A percentile compares a stretch with the other conserved stretches of the same genome.
These are phyloP conservation scores for Nigrospora oryzae DNA, from an alignment of 2,329 filamentous ascomycete species.

Conservation along the genomic window DNA sequence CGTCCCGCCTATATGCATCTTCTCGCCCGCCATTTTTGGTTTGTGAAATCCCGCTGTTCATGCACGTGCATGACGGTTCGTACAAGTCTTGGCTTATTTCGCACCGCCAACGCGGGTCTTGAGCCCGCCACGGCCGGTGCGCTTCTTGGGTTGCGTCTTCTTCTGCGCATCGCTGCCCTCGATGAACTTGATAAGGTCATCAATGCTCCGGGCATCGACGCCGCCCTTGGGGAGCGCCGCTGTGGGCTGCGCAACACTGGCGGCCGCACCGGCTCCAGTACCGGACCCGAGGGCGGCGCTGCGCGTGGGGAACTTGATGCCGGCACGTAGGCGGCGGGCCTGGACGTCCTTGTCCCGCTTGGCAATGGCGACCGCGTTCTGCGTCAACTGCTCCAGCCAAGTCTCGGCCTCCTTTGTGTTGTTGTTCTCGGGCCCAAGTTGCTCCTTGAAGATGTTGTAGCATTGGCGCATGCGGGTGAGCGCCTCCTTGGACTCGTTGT, in stretches of 20 bases:
- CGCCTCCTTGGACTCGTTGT: constrained; percentile 86
- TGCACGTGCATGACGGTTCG: neutral
- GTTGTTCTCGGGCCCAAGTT: constrained; percentile 83
- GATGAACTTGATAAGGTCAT: constrained; percentile 90
- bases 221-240: constrained; percentile 23
- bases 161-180: constrained; percentile 60
- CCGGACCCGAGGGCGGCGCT: constrained; percentile 50
- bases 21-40: no score
- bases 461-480: constrained; percentile 93
- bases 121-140: constrained; percentile 42
- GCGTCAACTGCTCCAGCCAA: constrained; percentile 93
- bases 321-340: constrained; percentile 61
- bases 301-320: constrained; percentile 58
- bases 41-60: no score
- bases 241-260: constrained; percentile 13
- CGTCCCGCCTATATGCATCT: no score
- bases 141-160: constrained; percentile 45
- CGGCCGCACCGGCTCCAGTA: constrained; percentile 23
- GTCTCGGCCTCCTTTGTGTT: constrained; percentile 97
- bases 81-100: neutral
- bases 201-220: constrained; percentile 76
- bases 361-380: constrained; percentile 88
- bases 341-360: constrained; percentile 88
- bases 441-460: constrained; percentile 85
- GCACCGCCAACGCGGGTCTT: constrained; percentile 38